Base-by-base conservation (phyloP, 2,329 filamentous ascomycete genomes). In the Sporothrix pseudoabietina region DNA sequence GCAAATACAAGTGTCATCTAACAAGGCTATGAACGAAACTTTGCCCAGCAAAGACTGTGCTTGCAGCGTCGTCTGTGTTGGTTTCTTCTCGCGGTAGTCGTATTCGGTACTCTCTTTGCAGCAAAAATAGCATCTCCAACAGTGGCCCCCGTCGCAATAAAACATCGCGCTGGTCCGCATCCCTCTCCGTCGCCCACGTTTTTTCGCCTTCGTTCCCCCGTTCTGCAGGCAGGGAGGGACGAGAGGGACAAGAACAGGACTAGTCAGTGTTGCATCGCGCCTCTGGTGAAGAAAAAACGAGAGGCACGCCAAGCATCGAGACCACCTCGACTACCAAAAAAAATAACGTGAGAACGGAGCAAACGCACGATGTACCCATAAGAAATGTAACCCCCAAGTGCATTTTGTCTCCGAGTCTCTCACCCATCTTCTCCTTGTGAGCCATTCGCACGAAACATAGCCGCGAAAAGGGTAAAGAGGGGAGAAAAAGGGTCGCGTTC, bases 321-420 rank as follows among this genome's bases (percentile, higher is more conserved):
- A 35, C 35, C 35, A 35, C 35, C 35, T 5, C 35, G 26, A 26
- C 26, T 26, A 32, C 9, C 19, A 68, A 7, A 9, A 7, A 9
- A 69, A 35, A 69, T 26, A 69, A 69, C 65, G 65, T 69, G 65
- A 69, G 65, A 39, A 52, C 30, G 65, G 65, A 54, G 65, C 16
- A 52, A 4, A 54, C 14, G 30, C 65, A 54, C 26, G 9, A n/a
- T 54, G 66, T 69, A 54, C 47, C 66, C 66, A 69, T 39, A 69
- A 39, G 30, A 39, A 54, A 69, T 69, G 66, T 26, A 69, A 54
- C 66, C 66, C 47, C 44, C 16, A 35, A 16, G 65, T 69, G 9
- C 19, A 44, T 32, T 69, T 30, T 30, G n/a, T 9, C 19, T 35
- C 26, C 26, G 55, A 32, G 41, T 30, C 41, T 32, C 41, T n/a